Conservation (phyloP, 257 asterid genomes). For the Plectranthus barbatus region DNA sequence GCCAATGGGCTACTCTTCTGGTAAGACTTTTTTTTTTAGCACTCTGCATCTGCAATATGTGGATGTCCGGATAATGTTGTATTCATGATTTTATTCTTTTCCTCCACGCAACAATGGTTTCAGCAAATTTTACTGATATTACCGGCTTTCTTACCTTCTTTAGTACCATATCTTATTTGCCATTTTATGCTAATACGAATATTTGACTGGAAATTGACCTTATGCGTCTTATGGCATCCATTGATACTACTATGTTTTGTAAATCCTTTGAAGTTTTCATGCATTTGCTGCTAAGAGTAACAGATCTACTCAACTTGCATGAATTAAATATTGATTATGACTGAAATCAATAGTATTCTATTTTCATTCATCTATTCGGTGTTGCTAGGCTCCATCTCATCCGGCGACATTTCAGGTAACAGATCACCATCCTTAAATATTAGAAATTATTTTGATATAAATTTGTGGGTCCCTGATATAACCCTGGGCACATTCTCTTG, state of each 20-base stretch:
- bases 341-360: constrained; percentile 3
- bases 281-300: background rate
- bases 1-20: background rate
- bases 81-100: background rate
- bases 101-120: background rate
- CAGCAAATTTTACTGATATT: background rate
- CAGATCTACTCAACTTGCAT: background rate
- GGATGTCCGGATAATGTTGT: background rate
- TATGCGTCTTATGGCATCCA: background rate
- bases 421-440: constrained; percentile 23
- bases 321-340: background rate
- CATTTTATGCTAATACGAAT: background rate
- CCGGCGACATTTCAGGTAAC: constrained; percentile 29
- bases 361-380: constrained; percentile 4
- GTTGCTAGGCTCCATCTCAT: constrained; percentile 15
- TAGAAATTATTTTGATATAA: background rate
- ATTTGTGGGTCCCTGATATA: constrained; percentile 32
- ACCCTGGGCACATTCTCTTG: constrained; percentile 42
- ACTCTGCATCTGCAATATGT: background rate
- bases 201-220: background rate
- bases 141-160: background rate
- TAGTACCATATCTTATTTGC: background rate
- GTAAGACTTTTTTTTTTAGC: background rate
- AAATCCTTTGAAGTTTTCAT: background rate
- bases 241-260: background rate